Percentiles rank a stretch among this genome's conserved stretches.
Evolutionary conservation across 257 asterid species (phyloP).

Genomic region (Solanum pinnatisectum): DNA sequence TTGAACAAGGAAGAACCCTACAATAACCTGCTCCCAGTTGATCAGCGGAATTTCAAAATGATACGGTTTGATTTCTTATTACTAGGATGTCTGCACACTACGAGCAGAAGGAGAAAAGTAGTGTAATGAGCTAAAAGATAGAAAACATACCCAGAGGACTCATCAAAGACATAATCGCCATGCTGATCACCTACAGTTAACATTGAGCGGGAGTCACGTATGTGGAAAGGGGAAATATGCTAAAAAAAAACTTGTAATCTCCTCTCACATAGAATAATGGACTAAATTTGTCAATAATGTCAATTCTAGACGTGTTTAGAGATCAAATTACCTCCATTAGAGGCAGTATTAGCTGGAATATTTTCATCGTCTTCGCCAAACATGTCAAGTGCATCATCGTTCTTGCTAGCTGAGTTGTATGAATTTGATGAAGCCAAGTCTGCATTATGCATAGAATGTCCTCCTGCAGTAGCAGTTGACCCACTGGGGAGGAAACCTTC

Average conservation of each 20-base stretch:
- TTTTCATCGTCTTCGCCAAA: constrained; percentile 71
- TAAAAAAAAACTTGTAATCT: not conserved
- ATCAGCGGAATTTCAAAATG: not conserved
- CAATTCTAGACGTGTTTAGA: not conserved
- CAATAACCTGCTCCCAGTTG: not conserved
- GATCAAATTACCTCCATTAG: constrained; percentile 27
- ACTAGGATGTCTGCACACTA: not conserved
- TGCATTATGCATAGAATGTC: not conserved
- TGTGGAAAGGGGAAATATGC: not conserved
- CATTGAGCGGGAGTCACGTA: not conserved
- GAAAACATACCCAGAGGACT: constrained; percentile 66
- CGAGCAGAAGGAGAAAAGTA: not conserved
- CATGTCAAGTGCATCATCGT: constrained; percentile 59
- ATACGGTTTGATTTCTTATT: not conserved
- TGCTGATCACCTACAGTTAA: constrained; percentile 50
- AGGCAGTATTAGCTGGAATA: constrained; percentile 30
- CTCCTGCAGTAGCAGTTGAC: constrained; percentile 1
- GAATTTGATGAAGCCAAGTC: constrained; percentile 4
- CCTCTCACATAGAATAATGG: not conserved
- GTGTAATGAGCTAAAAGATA: not conserved
- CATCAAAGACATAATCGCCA: constrained; percentile 69
- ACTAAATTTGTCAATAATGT: not conserved
- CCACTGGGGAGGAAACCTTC: constrained; percentile 4
- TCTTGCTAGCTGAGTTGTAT: not conserved
- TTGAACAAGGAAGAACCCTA: not conserved